Conservation (phyloP, 2,329 filamentous ascomycete genomes). For the Penicillium sp. region DNA sequence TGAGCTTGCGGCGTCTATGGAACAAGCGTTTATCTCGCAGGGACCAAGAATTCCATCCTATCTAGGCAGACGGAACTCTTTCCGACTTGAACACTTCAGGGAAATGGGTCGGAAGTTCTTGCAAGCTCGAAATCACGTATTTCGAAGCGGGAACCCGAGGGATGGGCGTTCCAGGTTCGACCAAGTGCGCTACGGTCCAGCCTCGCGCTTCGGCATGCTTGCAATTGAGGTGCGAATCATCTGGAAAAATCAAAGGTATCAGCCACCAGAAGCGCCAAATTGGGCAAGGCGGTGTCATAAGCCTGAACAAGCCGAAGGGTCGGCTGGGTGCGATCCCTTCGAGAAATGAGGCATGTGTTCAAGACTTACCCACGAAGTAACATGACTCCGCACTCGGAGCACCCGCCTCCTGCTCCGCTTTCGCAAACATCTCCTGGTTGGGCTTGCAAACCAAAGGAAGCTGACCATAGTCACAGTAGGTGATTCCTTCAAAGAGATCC, state of each 20-base stretch:
- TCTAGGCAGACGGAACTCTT: slow-evolving; percentile 5
- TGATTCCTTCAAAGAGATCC: slow-evolving; percentile 89
- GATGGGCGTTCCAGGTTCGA: slow-evolving; percentile 65
- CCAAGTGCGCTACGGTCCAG: slow-evolving; percentile 79
- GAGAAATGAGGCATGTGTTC: background rate
- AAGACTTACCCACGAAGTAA: slow-evolving; percentile 78
- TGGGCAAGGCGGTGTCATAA: too few relatives aligned
- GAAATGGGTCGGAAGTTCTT: slow-evolving; percentile 69
- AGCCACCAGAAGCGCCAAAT: slow-evolving; percentile 1
- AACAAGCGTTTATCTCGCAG: background rate
- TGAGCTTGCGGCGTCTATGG: background rate
- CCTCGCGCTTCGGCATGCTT: slow-evolving; percentile 68
- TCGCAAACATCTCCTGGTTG: slow-evolving; percentile 71
- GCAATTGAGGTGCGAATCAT: slow-evolving; percentile 84
- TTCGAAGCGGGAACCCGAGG: slow-evolving; percentile 63
- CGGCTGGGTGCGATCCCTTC: too few relatives aligned
- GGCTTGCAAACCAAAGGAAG: slow-evolving; percentile 82
- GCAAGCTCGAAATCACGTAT: slow-evolving; percentile 67
- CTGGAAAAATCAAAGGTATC: slow-evolving; percentile 32
- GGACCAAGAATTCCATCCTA: background rate
- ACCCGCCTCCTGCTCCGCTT: slow-evolving; percentile 81
- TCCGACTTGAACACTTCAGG: slow-evolving; percentile 73
- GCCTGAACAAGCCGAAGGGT: too few relatives aligned
- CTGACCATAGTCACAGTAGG: slow-evolving; percentile 81
- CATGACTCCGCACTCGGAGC: slow-evolving; percentile 64